Evolutionary conservation across 2,329 filamentous ascomycete genomes (phyloP), one percentile per base, ranked within the genome.

Genomic region (Trichoderma pleuroti): DNA sequence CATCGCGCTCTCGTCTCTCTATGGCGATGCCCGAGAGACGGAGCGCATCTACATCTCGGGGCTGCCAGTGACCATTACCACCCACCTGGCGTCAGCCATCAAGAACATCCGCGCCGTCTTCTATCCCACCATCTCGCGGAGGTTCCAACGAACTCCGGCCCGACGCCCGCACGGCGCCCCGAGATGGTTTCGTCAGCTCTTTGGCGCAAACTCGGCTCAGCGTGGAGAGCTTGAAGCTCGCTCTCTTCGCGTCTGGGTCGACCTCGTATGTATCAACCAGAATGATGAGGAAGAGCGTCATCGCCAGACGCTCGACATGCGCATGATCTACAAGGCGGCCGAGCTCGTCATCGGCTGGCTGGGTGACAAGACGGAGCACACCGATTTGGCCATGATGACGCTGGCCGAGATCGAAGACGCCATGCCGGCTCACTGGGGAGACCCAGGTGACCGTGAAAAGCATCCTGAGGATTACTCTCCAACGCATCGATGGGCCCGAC

Each of bases 221-320:
- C 36, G n/a, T 28, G 61, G 42, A 30, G 61, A 52, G 39, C 65
- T 68, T 26, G 65, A 68, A 26, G 54, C 65, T 28, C 65, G 65
- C 65, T n/a, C 65, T 6, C 65, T 68, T 28, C 65, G 65, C 54
- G 65, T 68, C 36, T 75, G 74, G 74, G 67, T 74, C 16, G 74
- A 74, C 36, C 64, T 72, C 3, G 54, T 75, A 4, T 74, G 72
- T 54, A 73, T 75, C 64, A 72, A 75, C 71, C 74, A 75, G 49
- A 21, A 30, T 21, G 70, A 74, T 26, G 30, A 57, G 21, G 24
- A 24, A 4, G 74, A 74, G 60, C 64, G 64, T 10, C 63, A 60
- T 5, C 32, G 56, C 18, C 74, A 75, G 32, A 67, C 74, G 9
- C 39, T 61, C n/a, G 69, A 74, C 34, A 74, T 75, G 74, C 63